phyloP scores from a whole-genome alignment of 2,329 filamentous ascomycete genomes.

The Colletotrichum musae region DNA sequence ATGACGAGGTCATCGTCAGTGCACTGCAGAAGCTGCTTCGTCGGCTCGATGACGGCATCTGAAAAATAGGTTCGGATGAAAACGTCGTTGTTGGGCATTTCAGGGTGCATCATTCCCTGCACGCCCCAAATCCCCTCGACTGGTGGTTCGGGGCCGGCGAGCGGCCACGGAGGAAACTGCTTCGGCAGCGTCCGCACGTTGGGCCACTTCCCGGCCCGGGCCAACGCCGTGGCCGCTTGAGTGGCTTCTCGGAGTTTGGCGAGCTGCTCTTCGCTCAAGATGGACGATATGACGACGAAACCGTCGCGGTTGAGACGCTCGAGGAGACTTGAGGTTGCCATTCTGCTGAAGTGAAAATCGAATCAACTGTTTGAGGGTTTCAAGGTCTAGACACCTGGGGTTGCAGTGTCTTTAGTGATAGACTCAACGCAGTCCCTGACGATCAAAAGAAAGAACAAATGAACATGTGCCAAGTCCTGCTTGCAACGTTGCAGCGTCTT shows the following conservation, averaged over 20 bases:
- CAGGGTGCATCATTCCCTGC: slow-evolving; percentile 85
- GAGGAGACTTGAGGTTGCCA: slow-evolving; percentile 51
- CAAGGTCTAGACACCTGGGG: too few species aligned
- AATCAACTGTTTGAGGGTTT: too few species aligned
- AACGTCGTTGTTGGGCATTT: slow-evolving; percentile 70
- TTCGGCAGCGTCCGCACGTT: slow-evolving; percentile 88
- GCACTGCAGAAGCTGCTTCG: slow-evolving; percentile 73
- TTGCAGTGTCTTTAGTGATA: background rate
- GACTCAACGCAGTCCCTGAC: background rate
- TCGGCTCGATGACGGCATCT: slow-evolving; percentile 72
- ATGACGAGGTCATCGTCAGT: slow-evolving; percentile 79
- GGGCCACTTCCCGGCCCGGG: slow-evolving; percentile 82
- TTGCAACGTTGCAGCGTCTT: slow-evolving; percentile 34
- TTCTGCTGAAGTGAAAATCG: slow-evolving; percentile 1
- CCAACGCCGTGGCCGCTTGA: slow-evolving; percentile 68
- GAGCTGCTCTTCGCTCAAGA: slow-evolving; percentile 72
- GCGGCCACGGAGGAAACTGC: slow-evolving; percentile 88
- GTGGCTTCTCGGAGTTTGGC: slow-evolving; percentile 72
- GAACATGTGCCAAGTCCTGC: background rate
- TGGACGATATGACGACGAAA: slow-evolving; percentile 79
- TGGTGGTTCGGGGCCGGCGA: slow-evolving; percentile 60
- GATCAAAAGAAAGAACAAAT: background rate
- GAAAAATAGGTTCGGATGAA: slow-evolving; percentile 84
- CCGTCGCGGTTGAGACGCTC: slow-evolving; percentile 77
- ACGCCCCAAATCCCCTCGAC: slow-evolving; percentile 87